phyloP scores from a whole-genome alignment of 1,139 yeast species.

The Geotrichum bryndzae region DNA sequence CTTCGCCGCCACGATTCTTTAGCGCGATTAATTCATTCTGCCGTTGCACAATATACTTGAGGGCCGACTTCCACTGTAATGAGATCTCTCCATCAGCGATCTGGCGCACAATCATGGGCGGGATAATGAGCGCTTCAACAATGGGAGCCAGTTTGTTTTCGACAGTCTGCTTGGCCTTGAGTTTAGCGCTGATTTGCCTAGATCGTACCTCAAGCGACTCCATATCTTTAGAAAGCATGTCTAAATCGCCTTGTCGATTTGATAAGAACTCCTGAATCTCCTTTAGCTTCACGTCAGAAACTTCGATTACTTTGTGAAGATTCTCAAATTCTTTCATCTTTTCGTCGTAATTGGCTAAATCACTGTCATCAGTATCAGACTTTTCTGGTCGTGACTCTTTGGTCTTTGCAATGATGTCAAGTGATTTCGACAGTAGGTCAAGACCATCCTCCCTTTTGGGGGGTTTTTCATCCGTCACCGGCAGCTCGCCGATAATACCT shows the following conservation, averaged over 20 bases:
- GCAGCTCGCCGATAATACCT: conserved; percentile 11
- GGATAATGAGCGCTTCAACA: conserved; percentile 64
- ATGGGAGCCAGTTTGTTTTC: conserved; percentile 62
- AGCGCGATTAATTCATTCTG: conserved; percentile 21
- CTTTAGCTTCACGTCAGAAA: conserved; percentile 38
- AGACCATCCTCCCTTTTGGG: not conserved
- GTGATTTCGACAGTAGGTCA: not conserved
- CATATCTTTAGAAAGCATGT: conserved; percentile 54
- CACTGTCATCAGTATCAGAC: conserved; percentile 6
- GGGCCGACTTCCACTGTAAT: conserved; percentile 35
- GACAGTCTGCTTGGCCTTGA: conserved; percentile 49
- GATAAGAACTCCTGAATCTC: conserved; percentile 41
- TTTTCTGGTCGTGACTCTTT: not conserved
- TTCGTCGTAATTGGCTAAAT: conserved; percentile 11
- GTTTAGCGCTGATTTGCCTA: conserved; percentile 50
- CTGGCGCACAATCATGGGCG: conserved; percentile 46
- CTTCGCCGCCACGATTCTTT: conserved; percentile 15
- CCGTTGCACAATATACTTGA: conserved; percentile 27
- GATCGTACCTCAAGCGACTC: conserved; percentile 55
- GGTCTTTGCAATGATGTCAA: not conserved
- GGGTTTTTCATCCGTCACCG: not conserved
- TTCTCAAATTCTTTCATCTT: conserved; percentile 34
- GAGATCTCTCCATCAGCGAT: conserved; percentile 32
- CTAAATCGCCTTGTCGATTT: conserved; percentile 53
- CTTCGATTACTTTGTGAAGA: conserved; percentile 38